Percentiles rank a stretch among this genome's conserved stretches.
Conservation (phyloP, 768 basidiomycete genomes). For the Mycena polygramma region DNA sequence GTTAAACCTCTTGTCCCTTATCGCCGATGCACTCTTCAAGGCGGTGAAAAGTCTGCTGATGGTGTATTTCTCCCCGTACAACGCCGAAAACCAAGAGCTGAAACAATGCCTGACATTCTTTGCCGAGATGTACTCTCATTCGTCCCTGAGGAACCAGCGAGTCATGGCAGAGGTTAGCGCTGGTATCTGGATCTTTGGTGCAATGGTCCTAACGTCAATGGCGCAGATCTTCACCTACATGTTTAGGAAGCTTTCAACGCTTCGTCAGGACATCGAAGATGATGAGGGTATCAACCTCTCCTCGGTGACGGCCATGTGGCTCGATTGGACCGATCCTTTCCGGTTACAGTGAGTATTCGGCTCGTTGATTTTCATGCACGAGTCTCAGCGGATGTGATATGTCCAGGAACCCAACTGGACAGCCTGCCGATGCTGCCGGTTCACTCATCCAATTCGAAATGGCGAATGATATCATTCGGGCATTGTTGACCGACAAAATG, state of each 20-base stretch:
- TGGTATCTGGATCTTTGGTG: constrained; percentile 6
- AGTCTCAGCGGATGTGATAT: constrained; percentile 8
- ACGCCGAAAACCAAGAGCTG: constrained; percentile 83
- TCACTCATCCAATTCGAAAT: constrained; percentile 62
- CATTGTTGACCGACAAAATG: constrained; percentile 57
- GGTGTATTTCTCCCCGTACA: constrained; percentile 85
- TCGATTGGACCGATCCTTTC: constrained; percentile 83
- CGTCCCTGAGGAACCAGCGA: constrained; percentile 79
- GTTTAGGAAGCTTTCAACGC: constrained; percentile 63
- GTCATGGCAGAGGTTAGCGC: constrained; percentile 73
- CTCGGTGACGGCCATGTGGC: constrained; percentile 73
- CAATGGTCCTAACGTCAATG: not conserved
- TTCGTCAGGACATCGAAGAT: constrained; percentile 64
- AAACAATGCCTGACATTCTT: constrained; percentile 91
- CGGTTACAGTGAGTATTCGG: constrained; percentile 59
- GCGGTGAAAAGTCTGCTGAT: constrained; percentile 53
- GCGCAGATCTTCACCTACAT: constrained; percentile 68
- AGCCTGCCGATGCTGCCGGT: constrained; percentile 44
- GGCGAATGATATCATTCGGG: constrained; percentile 60
- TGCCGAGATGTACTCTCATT: constrained; percentile 88
- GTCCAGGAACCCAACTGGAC: constrained; percentile 37
- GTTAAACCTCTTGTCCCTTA: not conserved
- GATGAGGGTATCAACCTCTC: constrained; percentile 68
- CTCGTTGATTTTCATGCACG: not conserved
- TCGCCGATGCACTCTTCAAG: constrained; percentile 65